phyloP scores from a whole-genome alignment of 768 basidiomycete species.

The Termitomyces sp. region DNA sequence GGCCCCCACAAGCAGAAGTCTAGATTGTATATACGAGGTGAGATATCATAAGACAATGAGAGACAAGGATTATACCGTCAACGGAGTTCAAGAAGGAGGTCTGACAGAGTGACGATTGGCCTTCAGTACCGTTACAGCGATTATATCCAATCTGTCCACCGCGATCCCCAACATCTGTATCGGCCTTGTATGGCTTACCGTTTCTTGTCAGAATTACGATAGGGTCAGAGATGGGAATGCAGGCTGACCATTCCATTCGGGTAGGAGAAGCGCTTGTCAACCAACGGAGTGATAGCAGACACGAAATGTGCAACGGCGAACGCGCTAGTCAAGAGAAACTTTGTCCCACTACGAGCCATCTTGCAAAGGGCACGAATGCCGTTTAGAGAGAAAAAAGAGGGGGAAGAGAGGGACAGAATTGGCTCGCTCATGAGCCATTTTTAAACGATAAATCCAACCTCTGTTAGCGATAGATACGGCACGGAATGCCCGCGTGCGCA shows the following conservation, averaged over 20 bases:
- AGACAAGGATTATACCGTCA: constrained; percentile 37
- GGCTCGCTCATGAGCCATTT: neutral
- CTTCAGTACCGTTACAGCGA: constrained; percentile 57
- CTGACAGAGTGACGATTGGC: constrained; percentile 55
- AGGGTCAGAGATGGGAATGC: neutral
- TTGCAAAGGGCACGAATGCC: neutral
- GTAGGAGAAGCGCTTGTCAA: constrained; percentile 17
- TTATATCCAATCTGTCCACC: constrained; percentile 63
- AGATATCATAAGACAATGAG: neutral
- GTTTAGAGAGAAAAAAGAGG: neutral
- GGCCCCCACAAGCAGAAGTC: constrained; percentile 60
- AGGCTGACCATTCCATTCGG: constrained; percentile 17
- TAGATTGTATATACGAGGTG: neutral
- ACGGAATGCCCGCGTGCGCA: constrained; percentile 4
- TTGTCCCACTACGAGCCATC: constrained; percentile 9
- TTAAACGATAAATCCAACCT: neutral
- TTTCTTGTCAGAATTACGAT: neutral
- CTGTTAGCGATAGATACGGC: neutral
- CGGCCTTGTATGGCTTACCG: constrained; percentile 50
- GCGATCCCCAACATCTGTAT: constrained; percentile 40
- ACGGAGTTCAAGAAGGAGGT: constrained; percentile 51
- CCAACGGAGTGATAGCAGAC: constrained; percentile 14
- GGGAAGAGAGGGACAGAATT: neutral
- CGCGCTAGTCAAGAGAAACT: neutral
- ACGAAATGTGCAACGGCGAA: neutral